phyloP scores from a whole-genome alignment of 371 early-diverging fungal species.

The Mucor velutinosus region DNA sequence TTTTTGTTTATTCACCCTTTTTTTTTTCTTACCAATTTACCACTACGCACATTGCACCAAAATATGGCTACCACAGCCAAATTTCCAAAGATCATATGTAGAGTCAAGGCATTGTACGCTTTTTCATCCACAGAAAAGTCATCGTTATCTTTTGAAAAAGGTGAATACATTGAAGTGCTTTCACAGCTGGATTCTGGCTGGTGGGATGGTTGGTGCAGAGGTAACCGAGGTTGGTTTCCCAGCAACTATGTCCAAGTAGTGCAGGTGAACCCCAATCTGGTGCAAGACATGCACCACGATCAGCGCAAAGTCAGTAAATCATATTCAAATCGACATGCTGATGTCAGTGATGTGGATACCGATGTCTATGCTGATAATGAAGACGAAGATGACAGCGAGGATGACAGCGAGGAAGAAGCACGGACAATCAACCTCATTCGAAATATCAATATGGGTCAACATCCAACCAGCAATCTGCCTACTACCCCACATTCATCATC shows the following conservation, averaged over 20 bases:
- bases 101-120: conserved; percentile 72
- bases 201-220: conserved; percentile 87
- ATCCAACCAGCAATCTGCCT: background rate
- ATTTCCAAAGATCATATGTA: conserved; percentile 36
- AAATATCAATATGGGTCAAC: conserved; percentile 8
- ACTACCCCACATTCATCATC: conserved; percentile 8
- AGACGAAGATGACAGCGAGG: background rate
- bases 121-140: conserved; percentile 74
- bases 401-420: conserved; percentile 20
- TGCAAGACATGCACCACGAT: background rate
- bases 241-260: conserved; percentile 78
- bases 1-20: conserved; percentile 1
- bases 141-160: conserved; percentile 78
- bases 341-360: background rate
- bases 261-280: conserved; percentile 22
- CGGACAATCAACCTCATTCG: conserved; percentile 5
- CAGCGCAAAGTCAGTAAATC: background rate
- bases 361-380: background rate
- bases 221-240: conserved; percentile 88
- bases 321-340: background rate
- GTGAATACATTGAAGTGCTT: conserved; percentile 84
- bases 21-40: background rate
- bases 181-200: conserved; percentile 86
- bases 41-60: background rate
- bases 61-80: conserved; percentile 27